Evolutionary conservation across 75 land plant species (phyloP).

Genomic region (Picea glauca): DNA sequence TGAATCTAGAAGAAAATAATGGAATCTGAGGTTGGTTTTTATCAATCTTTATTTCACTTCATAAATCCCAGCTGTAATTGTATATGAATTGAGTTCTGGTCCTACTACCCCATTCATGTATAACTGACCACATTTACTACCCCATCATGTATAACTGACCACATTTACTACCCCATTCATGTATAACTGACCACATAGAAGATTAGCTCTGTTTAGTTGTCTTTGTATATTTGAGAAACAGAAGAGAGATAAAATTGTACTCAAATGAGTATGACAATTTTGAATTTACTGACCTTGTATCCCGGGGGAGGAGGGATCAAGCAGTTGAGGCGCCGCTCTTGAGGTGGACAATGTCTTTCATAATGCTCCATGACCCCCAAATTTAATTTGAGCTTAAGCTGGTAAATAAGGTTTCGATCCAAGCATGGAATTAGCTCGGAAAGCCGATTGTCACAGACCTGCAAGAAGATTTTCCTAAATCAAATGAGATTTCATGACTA

Average conservation of each 20-base stretch:
- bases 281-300: constrained; percentile 53
- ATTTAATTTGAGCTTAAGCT: constrained; percentile 76
- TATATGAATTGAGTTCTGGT: background rate
- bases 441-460: constrained; percentile 72
- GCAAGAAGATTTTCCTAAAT: constrained; percentile 2
- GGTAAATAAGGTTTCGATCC: constrained; percentile 61
- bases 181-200: background rate
- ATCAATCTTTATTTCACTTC: too few species aligned
- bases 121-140: background rate
- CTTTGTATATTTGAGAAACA: background rate
- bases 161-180: background rate
- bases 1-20: background rate
- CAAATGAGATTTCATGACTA: background rate
- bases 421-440: constrained; percentile 93
- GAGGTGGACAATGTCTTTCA: constrained; percentile 94
- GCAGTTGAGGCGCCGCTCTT: constrained; percentile 72
- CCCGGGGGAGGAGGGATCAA: constrained; percentile 85
- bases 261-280: background rate
- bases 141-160: background rate
- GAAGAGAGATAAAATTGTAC: too few species aligned
- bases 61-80: background rate
- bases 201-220: background rate
- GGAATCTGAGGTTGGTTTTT: background rate
- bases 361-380: constrained; percentile 87
- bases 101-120: background rate